Conservation (phyloP, 179 eudicot species). For the Heliamphora pulchella region DNA sequence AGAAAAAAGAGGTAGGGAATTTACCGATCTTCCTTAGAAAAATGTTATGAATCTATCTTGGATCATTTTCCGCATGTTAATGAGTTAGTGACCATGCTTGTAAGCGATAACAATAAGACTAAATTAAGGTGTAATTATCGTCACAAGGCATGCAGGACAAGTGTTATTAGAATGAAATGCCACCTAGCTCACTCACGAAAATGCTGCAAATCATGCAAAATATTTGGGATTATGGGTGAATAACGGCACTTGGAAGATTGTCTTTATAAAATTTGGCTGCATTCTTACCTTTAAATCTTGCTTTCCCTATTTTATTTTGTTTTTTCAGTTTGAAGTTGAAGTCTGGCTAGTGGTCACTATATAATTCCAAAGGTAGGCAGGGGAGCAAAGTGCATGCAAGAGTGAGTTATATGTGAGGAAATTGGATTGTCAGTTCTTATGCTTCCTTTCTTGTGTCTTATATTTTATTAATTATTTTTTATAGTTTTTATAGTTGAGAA, state of each 20-base stretch:
- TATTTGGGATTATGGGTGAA: slow-evolving; percentile 1
- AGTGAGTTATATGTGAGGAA: not conserved
- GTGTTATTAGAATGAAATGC: not conserved
- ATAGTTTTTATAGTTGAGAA: not conserved
- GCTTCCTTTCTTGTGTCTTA: not conserved
- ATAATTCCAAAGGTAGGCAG: not conserved
- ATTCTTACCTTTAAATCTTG: not conserved
- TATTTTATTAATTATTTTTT: too few relatives aligned
- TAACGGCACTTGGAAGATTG: not conserved
- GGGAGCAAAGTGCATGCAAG: not conserved
- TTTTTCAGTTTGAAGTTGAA: not conserved
- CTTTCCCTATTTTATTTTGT: not conserved
- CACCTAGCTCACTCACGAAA: not conserved
- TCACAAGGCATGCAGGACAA: not conserved
- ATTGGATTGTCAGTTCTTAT: not conserved
- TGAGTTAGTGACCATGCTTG: not conserved
- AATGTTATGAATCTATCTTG: not conserved
- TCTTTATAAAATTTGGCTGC: slow-evolving; percentile 3
- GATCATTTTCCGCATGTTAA: not conserved
- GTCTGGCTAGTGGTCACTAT: not conserved
- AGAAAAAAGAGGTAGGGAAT: not conserved
- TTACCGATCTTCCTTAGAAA: not conserved
- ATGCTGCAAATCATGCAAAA: not conserved
- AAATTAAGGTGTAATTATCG: not conserved
- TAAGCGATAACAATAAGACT: not conserved